These are phyloP conservation scores for Torrubiellomyces zombiae DNA, from an alignment of 2,329 filamentous ascomycete species.

Conservation along the genomic window DNA sequence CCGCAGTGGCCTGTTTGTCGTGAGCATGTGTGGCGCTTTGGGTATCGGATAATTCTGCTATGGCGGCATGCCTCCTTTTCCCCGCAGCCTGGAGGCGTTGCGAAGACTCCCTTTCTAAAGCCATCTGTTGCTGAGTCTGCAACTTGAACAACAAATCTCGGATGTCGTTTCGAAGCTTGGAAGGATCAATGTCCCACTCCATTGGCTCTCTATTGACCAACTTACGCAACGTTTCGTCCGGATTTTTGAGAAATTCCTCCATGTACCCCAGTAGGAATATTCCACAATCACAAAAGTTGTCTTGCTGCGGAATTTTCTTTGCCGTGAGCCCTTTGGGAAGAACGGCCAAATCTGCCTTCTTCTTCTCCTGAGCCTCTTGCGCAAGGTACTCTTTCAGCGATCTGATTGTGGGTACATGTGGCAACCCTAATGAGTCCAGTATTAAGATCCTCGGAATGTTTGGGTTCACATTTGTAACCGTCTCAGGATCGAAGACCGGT, in stretches of 20 bases:
- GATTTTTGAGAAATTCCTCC: constrained; percentile 61
- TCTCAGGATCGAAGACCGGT: too few relatives aligned
- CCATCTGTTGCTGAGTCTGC: constrained; percentile 37
- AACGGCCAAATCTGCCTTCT: constrained; percentile 22
- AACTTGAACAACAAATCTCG: constrained; percentile 49
- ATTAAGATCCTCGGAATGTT: constrained; percentile 60
- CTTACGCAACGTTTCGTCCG: constrained; percentile 50
- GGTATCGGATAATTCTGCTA: too few relatives aligned
- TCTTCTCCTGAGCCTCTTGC: constrained; percentile 53
- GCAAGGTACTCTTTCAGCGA: constrained; percentile 62
- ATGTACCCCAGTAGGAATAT: constrained; percentile 75
- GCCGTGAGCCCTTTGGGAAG: constrained; percentile 43
- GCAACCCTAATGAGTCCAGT: constrained; percentile 63
- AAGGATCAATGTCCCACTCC: constrained; percentile 36
- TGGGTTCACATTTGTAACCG: constrained; percentile 18
- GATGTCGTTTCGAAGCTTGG: constrained; percentile 46
- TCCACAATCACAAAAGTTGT: constrained; percentile 80
- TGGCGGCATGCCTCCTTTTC: constrained; percentile 6
- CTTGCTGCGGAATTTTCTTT: constrained; percentile 59
- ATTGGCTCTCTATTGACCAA: constrained; percentile 43
- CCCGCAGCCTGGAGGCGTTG: constrained; percentile 13
- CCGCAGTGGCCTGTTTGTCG: constrained; percentile 5
- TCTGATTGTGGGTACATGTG: constrained; percentile 46
- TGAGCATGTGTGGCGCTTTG: too few relatives aligned
- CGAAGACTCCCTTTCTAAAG: constrained; percentile 20